phyloP scores from a whole-genome alignment of 805 yeast genomes.

The Blastobotrys muscicola region DNA sequence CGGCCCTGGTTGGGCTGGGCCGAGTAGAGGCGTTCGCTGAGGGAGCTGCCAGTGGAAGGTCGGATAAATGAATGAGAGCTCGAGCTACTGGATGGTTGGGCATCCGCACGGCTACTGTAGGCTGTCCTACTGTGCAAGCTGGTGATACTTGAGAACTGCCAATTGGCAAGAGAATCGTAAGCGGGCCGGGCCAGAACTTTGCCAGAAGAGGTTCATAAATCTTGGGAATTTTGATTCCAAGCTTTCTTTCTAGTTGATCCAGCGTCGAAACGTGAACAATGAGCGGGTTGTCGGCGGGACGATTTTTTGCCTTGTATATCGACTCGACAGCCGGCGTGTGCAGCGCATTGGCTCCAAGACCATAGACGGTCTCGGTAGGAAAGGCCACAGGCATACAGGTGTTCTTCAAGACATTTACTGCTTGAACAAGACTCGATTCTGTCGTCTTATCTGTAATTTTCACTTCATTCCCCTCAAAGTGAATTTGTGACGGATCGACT shows the following conservation, averaged over 20 bases:
- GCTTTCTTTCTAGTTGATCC: slow-evolving; percentile 54
- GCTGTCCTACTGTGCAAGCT: slow-evolving; percentile 76
- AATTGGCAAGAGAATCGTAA: slow-evolving; percentile 71
- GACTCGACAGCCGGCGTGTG: slow-evolving; percentile 61
- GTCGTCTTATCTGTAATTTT: slow-evolving; percentile 40
- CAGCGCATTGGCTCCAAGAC: slow-evolving; percentile 82
- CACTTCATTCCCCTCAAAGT: slow-evolving; percentile 36
- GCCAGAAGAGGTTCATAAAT: slow-evolving; percentile 56
- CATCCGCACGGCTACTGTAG: slow-evolving; percentile 85
- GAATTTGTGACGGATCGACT: slow-evolving; percentile 46
- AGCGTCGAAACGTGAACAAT: slow-evolving; percentile 81
- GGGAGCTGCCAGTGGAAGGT: slow-evolving; percentile 92
- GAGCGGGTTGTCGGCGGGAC: slow-evolving; percentile 93
- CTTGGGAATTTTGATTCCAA: slow-evolving; percentile 47
- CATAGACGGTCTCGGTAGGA: slow-evolving; percentile 97
- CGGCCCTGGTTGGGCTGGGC: slow-evolving; percentile 87
- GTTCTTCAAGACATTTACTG: slow-evolving; percentile 45
- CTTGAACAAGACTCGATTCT: slow-evolving; percentile 40
- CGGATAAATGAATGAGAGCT: slow-evolving; percentile 75
- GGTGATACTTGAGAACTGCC: slow-evolving; percentile 38
- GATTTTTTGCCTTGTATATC: slow-evolving; percentile 79
- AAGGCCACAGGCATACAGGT: slow-evolving; percentile 69
- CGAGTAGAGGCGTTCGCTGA: slow-evolving; percentile 94
- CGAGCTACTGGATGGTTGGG: slow-evolving; percentile 86
- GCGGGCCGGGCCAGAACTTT: slow-evolving; percentile 92